A percentile compares a stretch with the other conserved stretches of the same genome.
These are phyloP conservation scores for Babesia gibsoni DNA, from an alignment of 169 alveolate genomes.

Conservation along the genomic window DNA sequence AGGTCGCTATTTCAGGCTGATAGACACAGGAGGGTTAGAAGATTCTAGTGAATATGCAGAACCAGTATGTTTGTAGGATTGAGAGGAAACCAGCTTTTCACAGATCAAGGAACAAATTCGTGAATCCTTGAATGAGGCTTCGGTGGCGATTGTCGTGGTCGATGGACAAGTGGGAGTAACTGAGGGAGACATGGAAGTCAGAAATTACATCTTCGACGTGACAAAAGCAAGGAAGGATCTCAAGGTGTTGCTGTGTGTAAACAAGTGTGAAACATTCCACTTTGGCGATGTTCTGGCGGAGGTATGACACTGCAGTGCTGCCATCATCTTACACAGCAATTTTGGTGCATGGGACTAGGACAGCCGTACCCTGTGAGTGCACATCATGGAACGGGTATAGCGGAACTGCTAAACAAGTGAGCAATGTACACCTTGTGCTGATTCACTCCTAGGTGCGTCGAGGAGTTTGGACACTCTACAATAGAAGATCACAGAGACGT, in stretches of 20 bases:
- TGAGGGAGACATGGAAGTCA: constrained; percentile 29
- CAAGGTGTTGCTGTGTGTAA: constrained; percentile 65
- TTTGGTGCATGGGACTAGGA: constrained; percentile 76
- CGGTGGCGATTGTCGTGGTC: constrained; percentile 69
- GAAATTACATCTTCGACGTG: constrained; percentile 22
- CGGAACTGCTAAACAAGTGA: constrained; percentile 67
- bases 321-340: constrained; percentile 39
- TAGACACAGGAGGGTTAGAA: constrained; percentile 76
- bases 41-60: constrained; percentile 66
- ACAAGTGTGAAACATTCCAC: constrained; percentile 74
- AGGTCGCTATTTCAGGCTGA: constrained; percentile 69
- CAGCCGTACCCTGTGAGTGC: constrained; percentile 77
- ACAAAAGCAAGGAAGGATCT: constrained; percentile 4
- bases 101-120: constrained; percentile 35
- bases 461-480: constrained; percentile 32
- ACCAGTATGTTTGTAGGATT: constrained; percentile 45
- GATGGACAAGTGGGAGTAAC: constrained; percentile 70
- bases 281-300: constrained; percentile 71
- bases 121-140: constrained; percentile 64
- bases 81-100: neutral
- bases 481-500: constrained; percentile 46
- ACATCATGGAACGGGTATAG: constrained; percentile 73
- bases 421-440: neutral
- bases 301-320: constrained; percentile 1
- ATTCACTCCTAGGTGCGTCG: constrained; percentile 45